These are phyloP conservation scores for Dittrichia graveolens DNA, from an alignment of 129 eudicot species.

Conservation along the genomic window DNA sequence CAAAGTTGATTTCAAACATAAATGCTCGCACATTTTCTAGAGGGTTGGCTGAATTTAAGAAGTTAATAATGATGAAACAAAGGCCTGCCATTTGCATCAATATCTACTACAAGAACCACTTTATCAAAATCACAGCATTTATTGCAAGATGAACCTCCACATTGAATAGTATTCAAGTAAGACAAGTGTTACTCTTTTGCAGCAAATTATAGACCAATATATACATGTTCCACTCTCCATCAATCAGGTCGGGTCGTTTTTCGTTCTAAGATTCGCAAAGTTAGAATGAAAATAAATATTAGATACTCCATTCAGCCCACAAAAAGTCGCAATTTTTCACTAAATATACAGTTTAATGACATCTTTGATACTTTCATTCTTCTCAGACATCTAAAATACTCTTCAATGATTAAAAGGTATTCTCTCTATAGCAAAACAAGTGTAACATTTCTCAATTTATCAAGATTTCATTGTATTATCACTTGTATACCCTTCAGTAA, in stretches of 20 bases:
- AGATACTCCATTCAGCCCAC: not conserved
- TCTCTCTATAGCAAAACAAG: not conserved
- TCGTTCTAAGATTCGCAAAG: not conserved
- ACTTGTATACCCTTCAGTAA: not conserved
- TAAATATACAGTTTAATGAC: not conserved
- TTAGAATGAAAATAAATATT: not conserved
- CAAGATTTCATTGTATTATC: not conserved
- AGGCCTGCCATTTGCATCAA: not conserved
- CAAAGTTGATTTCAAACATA: not conserved
- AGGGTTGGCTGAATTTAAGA: not conserved
- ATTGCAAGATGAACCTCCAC: not conserved
- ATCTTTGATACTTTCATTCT: not conserved
- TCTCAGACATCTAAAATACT: not conserved
- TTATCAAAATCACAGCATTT: not conserved
- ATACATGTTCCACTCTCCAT: not conserved
- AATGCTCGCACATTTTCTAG: not conserved
- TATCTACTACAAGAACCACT: not conserved
- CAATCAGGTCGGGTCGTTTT: not conserved
- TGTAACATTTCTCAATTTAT: not conserved
- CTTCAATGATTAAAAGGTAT: not conserved
- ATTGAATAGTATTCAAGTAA: not conserved
- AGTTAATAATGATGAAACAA: not conserved
- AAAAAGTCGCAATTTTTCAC: not conserved
- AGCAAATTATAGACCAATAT: not conserved
- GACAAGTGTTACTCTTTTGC: conserved; percentile 1